phyloP scores from a whole-genome alignment of 139 green algal species.

The Coelastrella sp. region DNA sequence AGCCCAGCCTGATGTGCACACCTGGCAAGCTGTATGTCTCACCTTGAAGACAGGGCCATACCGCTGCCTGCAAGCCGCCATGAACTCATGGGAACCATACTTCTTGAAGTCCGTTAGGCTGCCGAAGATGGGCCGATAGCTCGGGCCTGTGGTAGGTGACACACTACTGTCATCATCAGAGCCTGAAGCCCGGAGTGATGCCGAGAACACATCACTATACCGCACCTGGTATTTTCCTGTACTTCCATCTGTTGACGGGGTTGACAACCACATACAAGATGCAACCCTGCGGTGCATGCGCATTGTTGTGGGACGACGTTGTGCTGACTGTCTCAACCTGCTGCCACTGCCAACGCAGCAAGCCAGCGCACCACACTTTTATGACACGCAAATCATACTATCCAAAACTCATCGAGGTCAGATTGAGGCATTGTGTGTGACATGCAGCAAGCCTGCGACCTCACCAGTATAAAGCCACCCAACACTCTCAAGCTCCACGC shows the following conservation, averaged over 20 bases:
- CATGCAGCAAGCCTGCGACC: no score
- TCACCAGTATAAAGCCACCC: no score
- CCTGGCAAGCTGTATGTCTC: neutral
- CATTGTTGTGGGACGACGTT: no score
- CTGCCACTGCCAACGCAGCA: no score
- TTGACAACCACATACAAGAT: constrained; percentile 19
- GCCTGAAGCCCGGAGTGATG: neutral
- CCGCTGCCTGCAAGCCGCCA: neutral
- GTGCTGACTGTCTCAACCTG: no score
- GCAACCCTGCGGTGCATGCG: neutral
- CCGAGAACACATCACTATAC: neutral
- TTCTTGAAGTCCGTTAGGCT: constrained; percentile 28
- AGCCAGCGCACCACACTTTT: no score
- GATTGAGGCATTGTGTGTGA: no score
- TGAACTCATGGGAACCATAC: constrained; percentile 24
- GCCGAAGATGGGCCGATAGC: constrained; percentile 30
- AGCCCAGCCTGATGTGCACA: neutral
- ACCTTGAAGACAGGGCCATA: constrained; percentile 46
- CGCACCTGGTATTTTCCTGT: constrained; percentile 46
- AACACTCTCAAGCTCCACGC: no score
- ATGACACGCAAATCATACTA: no score
- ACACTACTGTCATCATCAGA: neutral
- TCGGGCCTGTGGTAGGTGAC: neutral
- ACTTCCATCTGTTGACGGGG: constrained; percentile 16
- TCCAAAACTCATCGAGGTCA: no score